Base-by-base conservation (phyloP, 768 basidiomycete genomes). In the Suillus decipiens region DNA sequence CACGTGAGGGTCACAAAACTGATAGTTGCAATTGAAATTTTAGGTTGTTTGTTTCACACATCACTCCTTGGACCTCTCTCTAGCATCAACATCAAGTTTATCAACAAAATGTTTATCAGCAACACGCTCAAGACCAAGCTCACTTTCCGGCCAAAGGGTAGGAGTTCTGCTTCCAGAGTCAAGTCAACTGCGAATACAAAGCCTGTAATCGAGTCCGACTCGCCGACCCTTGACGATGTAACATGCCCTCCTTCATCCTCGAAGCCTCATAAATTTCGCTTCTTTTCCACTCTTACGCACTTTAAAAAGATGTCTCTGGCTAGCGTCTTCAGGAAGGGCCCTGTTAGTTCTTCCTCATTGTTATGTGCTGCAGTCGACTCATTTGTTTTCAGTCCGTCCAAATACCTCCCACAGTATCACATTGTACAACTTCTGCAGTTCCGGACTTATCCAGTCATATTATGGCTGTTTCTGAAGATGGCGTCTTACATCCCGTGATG, bases 51-150 rank as follows among this genome's bases (percentile, higher is more conserved):
- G 22, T 37, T 28, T 56, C 9, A 10, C 24, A 24, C 39, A 41
- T 28, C 56, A 57, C 24, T 37, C 15, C 37, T 56, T 56, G 55
- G 37, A 56, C 37, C 37, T 41, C 56, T 41, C 37, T 41, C 24
- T 57, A 41, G 24, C 37, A 57, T 31, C 56, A 41, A 1, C 24
- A 57, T 57, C 39, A 42, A 57, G 17, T 24, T 28, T 19, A 11
- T 24, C 24, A 14, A 57, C 10, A 57, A 31, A 1, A 57, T 57
- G 56, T 57, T 57, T 17, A 28, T 41, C 56, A 28, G 10, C 3
- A 3, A 19, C 17, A 57, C 39, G 6, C 37, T 57, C 39, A 42
- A 42, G 10, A 28, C 24, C 22, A 57, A 41, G 10, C 15, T 19
- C 15, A 22, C 36, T 24, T 57, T 41, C 10, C 39, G 37, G 11